Evolutionary conservation across 352 stramenopile species (phyloP), one percentile per base, ranked within the genome.

Genomic region (Blastocystis hominis): DNA sequence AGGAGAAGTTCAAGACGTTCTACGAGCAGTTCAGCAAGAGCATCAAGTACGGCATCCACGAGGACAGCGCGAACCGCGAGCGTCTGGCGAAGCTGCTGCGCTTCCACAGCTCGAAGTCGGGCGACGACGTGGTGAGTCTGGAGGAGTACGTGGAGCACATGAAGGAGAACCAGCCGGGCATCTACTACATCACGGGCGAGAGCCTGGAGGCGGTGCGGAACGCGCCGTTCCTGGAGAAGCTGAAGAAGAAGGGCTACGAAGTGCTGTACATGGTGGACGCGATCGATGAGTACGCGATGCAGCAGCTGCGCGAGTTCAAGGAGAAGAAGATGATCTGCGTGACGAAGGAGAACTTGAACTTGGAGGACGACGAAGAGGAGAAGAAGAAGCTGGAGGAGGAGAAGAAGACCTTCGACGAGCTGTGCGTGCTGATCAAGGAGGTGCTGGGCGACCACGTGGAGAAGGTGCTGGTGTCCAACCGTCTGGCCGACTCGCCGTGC

Each of bases 361-460:
- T 92, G 75, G 90, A 92, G 30, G 75, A 90, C 50, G 89, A 90
- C n/a, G 95, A 98, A 80, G 95, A 98, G 40, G 95, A 98, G 92
- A 98, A 98, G 95, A 98, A 98, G 92, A 91, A 92, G 75, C 98
- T 98, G 89, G 95, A 99, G 90, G 97, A 98, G 91, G 96, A 96
- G 15, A 98, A 99, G 50, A 97, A 97, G 89, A 68, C 15, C 6
- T 96, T 94, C 15, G 95, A 97, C 77, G 94, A 93, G 69, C 91
- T 99, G 59, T 98, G 95, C 94, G 98, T 98, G 93, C 92, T 99
- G 66, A 98, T 99, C 90, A 99, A 99, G 94, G 96, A 99, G 90
- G 95, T 99, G 20, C 93, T 99, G 68, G 96, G 98, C 89, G 97
- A 99, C 92, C 99, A 99, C 95, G 96, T 99, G 55, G 97, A 99